Base-by-base conservation (phyloP, 352 stramenopile genomes). In the Globisporangium orthogonon region DNA sequence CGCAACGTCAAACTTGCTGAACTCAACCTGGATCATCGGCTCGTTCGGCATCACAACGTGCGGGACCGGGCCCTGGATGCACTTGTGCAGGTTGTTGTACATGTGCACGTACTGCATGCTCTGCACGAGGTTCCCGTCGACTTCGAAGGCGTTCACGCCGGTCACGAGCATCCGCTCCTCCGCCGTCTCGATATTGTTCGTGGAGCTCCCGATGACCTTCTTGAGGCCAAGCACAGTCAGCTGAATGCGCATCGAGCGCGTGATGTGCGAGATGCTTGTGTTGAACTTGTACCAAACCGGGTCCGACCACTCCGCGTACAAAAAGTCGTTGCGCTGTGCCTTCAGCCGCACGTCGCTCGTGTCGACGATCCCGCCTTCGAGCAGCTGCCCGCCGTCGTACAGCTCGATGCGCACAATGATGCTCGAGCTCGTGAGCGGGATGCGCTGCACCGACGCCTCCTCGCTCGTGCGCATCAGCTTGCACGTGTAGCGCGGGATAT, bases 91-190 rank as follows among this genome's bases (percentile, higher is more conserved):
- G 59, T 92, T 94, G 70, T 87, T 88, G 59, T 86, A 74, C 84
- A 94, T 91, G 53, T 77, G 72, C 23, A 87, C 71, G 60, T 92
- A 94, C 30, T 84, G 80, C 10, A 71, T 63, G 17, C 84, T 81
- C 51, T 92, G 81, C 2, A 64, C 65, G 5, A 94, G 65, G 51
- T 62, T 65, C 31, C 81, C 81, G 56, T 92, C 80, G 23, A 94
- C 82, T 23, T 92, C 80, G 28, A 94, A 94, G 1, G 76, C 77
- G 57, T 94, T 94, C 58, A 94, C 63, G 13, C 84, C 84, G 0
- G 82, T 91, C 30, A 89, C 77, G 3, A 94, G 68, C 60, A 94
- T 89, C 23, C 72, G 83, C 60, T 94, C 84, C 51, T 87, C 76
- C 1, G 58, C 56, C 0, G 53, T 49, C 28, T 78, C 73, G 50